Base-by-base conservation (phyloP, 2,329 filamentous ascomycete species). In the Curvularia hawaiiensis region DNA sequence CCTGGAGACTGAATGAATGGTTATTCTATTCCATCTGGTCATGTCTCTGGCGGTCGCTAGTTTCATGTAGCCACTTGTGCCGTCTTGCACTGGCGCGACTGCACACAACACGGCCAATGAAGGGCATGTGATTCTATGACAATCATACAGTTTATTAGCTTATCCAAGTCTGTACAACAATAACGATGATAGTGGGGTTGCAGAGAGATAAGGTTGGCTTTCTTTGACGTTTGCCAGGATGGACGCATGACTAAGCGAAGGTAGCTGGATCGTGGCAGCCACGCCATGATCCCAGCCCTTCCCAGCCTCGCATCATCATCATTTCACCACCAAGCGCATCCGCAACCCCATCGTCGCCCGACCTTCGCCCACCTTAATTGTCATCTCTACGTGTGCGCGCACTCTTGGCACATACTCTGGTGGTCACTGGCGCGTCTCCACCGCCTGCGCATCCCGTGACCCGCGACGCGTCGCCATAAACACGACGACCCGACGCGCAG, bases 401-500 rank as follows among this genome's bases (percentile, higher is more conserved):
- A 56, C 52, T 38, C 47, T 59, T 57, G 60, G 59, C 57, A 52
- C 40, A 50, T 55, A 51, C 38, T 62, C 50, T 54, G 40, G 56
- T 54, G 54, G 50, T 50, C 59, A 60, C 59, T 65, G 66, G 66
- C 65, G 66, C 66, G 66, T 60, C 52, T 56, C 50, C 57, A 52
- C 50, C 61, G 57, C 50, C 57, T 60, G 69, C 68, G 70, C 66
- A 70, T 60, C 56, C 57, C 48, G 59, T 58, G 58, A 55, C 51
- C 57, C 61, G 62, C 60, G 68, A 72, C 70, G 70, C 70, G 70
- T 70, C 70, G 61, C 64, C 60, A 63, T 69, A 70, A 72, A 73
- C 70, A 73, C 71, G 55, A 65, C 47, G 56, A 58, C 45, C 52
- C 55, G 50, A 67, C 65, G 64, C 67, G 69, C 65, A 58, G 40